Evolutionary conservation across 805 yeast genomes (phyloP).

Genomic region (Kodamaea kaohsiungensis): DNA sequence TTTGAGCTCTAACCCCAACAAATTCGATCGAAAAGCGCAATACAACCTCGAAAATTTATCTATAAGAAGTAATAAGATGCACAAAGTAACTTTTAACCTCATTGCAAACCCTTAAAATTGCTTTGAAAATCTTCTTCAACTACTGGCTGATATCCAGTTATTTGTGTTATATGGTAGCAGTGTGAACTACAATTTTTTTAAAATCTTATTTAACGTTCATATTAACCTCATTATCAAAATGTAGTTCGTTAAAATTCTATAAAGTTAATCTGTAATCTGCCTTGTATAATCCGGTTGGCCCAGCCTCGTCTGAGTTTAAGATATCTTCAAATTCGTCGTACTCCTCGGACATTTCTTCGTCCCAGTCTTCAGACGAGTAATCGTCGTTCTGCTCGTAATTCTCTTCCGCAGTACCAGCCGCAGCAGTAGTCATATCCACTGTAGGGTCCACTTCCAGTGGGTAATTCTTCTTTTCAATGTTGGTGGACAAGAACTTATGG

Average conservation of each 20-base stretch:
- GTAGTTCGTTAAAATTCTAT: neutral
- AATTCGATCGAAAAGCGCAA: neutral
- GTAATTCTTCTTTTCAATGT: slow-evolving; percentile 10
- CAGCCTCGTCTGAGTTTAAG: slow-evolving; percentile 1
- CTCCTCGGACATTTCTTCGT: slow-evolving; percentile 8
- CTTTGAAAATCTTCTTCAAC: neutral
- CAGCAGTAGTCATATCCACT: neutral
- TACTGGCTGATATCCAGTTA: neutral
- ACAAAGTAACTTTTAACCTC: neutral
- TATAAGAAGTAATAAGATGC: neutral
- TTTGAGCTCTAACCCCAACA: neutral
- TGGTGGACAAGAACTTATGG: slow-evolving; percentile 11
- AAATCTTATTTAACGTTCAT: neutral
- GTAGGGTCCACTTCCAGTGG: slow-evolving; percentile 5
- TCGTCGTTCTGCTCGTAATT: neutral
- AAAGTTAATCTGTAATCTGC: neutral
- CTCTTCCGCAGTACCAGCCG: neutral
- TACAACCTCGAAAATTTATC: neutral
- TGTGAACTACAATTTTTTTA: too few relatives aligned
- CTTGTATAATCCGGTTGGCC: neutral
- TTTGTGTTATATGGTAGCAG: too few relatives aligned
- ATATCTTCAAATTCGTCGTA: slow-evolving; percentile 8
- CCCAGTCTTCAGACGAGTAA: neutral
- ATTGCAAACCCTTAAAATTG: neutral
- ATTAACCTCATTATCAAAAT: neutral